A percentile compares a stretch with the other conserved stretches of the same genome.
phyloP scores from a whole-genome alignment of 2,329 filamentous ascomycete genomes.

The Capronia coronata region DNA sequence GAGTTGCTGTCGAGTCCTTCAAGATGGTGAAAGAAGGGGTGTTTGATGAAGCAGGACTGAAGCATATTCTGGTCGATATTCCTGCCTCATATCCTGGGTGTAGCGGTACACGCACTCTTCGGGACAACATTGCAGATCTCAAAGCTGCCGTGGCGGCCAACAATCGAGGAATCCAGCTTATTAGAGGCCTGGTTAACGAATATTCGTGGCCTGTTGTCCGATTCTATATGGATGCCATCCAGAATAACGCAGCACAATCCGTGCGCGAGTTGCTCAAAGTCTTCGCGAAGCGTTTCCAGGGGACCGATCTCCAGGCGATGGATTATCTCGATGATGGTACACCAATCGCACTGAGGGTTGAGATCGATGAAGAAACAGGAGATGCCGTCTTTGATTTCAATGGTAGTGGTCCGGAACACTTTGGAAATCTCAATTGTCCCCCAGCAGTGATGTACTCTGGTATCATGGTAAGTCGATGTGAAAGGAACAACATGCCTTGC shows the following conservation, averaged over 20 bases:
- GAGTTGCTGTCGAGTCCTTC: slow-evolving; percentile 41
- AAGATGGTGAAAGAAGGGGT: slow-evolving; percentile 31
- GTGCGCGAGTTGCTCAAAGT: slow-evolving; percentile 33
- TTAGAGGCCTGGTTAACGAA: slow-evolving; percentile 35
- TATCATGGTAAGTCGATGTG: slow-evolving; percentile 28
- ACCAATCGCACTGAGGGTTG: slow-evolving; percentile 32
- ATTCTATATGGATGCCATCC: slow-evolving; percentile 39
- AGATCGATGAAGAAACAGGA: slow-evolving; percentile 32
- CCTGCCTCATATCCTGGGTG: slow-evolving; percentile 22
- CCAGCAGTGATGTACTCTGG: slow-evolving; percentile 35
- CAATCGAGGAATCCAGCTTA: slow-evolving; percentile 36
- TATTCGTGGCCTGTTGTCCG: slow-evolving; percentile 34
- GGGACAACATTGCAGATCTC: slow-evolving; percentile 42
- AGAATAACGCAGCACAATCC: slow-evolving; percentile 32
- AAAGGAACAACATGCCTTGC: no score
- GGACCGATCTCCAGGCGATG: slow-evolving; percentile 26
- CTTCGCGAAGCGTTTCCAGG: slow-evolving; percentile 18
- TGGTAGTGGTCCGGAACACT: slow-evolving; percentile 35
- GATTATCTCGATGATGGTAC: slow-evolving; percentile 42
- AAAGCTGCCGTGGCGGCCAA: slow-evolving; percentile 44
- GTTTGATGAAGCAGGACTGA: slow-evolving; percentile 35
- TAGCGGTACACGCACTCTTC: slow-evolving; percentile 27
- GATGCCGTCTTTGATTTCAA: slow-evolving; percentile 38
- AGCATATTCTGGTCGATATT: slow-evolving; percentile 29
- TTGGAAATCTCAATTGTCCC: slow-evolving; percentile 36